Percentiles rank a stretch among this genome's conserved stretches.
phyloP scores from a whole-genome alignment of 352 stramenopile genomes.

The Pythium periplocum region DNA sequence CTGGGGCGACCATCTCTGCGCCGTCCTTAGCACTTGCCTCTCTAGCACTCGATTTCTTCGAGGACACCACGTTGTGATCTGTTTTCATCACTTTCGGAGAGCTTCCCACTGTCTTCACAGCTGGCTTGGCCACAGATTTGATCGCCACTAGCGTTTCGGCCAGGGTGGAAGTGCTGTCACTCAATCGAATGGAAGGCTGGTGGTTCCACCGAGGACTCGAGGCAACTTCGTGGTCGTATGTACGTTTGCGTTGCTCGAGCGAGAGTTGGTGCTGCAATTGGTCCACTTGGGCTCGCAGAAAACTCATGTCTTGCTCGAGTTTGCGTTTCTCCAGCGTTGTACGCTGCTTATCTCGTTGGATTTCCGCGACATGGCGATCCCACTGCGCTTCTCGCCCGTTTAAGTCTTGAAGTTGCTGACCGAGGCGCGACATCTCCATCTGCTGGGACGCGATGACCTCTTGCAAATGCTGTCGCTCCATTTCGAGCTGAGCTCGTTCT shows the following conservation, averaged over 20 bases:
- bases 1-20: too few species aligned
- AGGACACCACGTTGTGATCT: too few species aligned
- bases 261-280: slow-evolving; percentile 39
- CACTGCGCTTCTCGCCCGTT: slow-evolving; percentile 23
- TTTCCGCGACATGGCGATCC: slow-evolving; percentile 26
- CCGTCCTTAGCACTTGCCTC: too few species aligned
- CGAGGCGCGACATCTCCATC: slow-evolving; percentile 22
- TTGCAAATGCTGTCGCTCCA: slow-evolving; percentile 34
- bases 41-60: too few species aligned
- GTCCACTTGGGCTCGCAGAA: slow-evolving; percentile 28
- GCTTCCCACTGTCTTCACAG: too few species aligned
- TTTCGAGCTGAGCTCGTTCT: slow-evolving; percentile 39
- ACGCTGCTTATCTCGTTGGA: slow-evolving; percentile 37
- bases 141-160: too few species aligned
- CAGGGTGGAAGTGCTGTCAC: too few species aligned
- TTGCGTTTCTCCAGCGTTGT: slow-evolving; percentile 35
- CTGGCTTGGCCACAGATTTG: too few species aligned
- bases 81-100: too few species aligned
- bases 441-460: slow-evolving; percentile 23
- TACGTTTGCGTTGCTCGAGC: slow-evolving; percentile 46
- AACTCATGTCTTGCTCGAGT: slow-evolving; percentile 37
- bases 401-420: slow-evolving; percentile 24
- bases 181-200: too few species aligned
- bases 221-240: slow-evolving; percentile 36
- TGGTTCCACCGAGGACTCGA: not conserved